Evolutionary conservation across 768 basidiomycete genomes (phyloP), one percentile per base, ranked within the genome.

Genomic region (Inosperma sp.): DNA sequence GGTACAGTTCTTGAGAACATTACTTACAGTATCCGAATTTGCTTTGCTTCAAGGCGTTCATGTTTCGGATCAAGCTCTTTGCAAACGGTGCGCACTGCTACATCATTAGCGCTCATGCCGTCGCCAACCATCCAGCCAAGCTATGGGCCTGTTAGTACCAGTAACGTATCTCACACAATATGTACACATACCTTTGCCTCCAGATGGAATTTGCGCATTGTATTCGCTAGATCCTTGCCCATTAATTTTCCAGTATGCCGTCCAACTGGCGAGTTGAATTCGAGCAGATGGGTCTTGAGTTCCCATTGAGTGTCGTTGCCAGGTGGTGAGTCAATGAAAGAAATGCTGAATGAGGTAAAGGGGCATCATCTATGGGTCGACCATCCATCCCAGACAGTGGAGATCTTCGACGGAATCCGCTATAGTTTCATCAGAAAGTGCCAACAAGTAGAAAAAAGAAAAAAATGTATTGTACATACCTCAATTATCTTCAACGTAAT

Each of bases 321-420:
- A 4, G 6, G 19, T 4, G 30, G 17, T 10, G 45, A 47, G 36
- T 52, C 22, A 31, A 59, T 59, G 31, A 52, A 59, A 17, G 54
- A 56, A 29, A 56, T 54, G 23, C 54, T 52, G 21, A 53, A 30
- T 2, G 51, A 52, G 5, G 55, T 55, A 36, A 34, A 59, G 14
- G 51, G 52, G 3, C 44, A 23, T 3, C 45, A 40, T 29, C 42
- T 45, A 26, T 53, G 53, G 22, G 52, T 48, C 5, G 55, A 56
- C 57, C 57, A 59, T 9, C 57, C 57, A 47, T 58, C 51, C 51
- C 51, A 55, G 19, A 58, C 44, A n/a, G 49, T 45, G 19, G 54
- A 26, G 16, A 58, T 55, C n/a, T 36, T 52, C 54, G 55, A 34
- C 17, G 27, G 17, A 10, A 29, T 30, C n/a, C 27, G 30, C 27